Conservation (phyloP, 495 filamentous ascomycete species). For the Podospora conica region DNA sequence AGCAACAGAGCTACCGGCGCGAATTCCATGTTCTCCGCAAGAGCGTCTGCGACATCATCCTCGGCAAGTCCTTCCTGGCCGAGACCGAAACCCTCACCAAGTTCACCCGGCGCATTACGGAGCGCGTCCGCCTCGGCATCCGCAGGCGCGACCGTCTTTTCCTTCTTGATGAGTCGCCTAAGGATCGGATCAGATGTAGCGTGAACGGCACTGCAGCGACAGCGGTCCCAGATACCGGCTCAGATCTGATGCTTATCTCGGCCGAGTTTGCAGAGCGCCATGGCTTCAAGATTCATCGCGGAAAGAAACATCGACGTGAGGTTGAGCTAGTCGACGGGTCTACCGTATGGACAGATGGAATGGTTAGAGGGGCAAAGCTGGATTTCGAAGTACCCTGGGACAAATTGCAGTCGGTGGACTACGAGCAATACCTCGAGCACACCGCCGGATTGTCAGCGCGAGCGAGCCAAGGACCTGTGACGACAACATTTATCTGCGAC, state of each 20-base stretch:
- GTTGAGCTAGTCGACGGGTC: not conserved
- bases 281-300: not conserved
- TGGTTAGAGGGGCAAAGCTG: not conserved
- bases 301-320: not conserved
- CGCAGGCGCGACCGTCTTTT: not conserved
- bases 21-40: not conserved
- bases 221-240: not conserved
- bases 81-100: not conserved
- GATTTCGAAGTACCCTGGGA: not conserved
- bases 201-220: not conserved
- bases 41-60: not conserved
- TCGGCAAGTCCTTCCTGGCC: not conserved
- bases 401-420: not conserved
- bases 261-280: not conserved
- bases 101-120: not conserved
- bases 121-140: not conserved
- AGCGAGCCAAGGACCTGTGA: not conserved
- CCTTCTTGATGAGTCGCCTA: not conserved
- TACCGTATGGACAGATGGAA: not conserved
- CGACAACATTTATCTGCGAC: not conserved
- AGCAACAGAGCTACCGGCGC: not conserved
- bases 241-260: slow-evolving; percentile 1
- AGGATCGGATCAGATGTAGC: not conserved
- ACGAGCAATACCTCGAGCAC: not conserved
- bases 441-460: not conserved